These are phyloP conservation scores for Trichoderma endophyticum DNA, from an alignment of 2,329 filamentous ascomycete genomes.

Conservation along the genomic window DNA sequence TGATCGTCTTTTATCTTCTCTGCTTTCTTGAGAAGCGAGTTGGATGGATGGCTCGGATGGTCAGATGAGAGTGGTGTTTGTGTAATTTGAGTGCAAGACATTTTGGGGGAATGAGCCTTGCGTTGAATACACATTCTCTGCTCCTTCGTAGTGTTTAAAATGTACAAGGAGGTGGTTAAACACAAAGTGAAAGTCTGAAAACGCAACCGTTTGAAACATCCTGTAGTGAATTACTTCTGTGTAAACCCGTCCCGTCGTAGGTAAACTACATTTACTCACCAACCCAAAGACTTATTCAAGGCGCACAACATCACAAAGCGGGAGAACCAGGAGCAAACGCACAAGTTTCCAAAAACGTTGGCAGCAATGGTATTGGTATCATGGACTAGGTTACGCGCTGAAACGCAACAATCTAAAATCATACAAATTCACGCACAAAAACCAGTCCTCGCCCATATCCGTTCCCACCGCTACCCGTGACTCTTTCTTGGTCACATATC, in stretches of 20 bases:
- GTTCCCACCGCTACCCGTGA: slow-evolving; percentile 13
- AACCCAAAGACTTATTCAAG: too few species aligned
- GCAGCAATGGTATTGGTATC: slow-evolving; percentile 21
- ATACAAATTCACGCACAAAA: slow-evolving; percentile 20
- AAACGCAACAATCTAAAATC: slow-evolving; percentile 20
- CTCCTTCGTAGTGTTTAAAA: not conserved
- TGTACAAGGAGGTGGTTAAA: not conserved
- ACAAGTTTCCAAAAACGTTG: not conserved
- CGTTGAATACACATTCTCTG: not conserved
- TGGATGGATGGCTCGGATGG: not conserved
- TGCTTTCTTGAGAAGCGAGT: not conserved
- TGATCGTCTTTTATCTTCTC: not conserved
- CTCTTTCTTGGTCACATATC: not conserved
- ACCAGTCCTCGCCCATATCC: slow-evolving; percentile 20
- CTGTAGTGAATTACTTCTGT: not conserved
- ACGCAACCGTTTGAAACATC: not conserved
- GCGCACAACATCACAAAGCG: not conserved
- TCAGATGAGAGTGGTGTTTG: not conserved
- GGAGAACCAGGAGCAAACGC: not conserved
- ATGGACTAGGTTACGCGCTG: slow-evolving; percentile 21
- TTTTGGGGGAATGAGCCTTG: not conserved
- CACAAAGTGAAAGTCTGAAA: not conserved
- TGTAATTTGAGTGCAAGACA: not conserved
- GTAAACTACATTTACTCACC: not conserved
- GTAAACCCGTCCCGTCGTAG: not conserved